Evolutionary conservation across 192 early-diverging fungal genomes (phyloP).

Genomic region (Umbelopsis vinacea): DNA sequence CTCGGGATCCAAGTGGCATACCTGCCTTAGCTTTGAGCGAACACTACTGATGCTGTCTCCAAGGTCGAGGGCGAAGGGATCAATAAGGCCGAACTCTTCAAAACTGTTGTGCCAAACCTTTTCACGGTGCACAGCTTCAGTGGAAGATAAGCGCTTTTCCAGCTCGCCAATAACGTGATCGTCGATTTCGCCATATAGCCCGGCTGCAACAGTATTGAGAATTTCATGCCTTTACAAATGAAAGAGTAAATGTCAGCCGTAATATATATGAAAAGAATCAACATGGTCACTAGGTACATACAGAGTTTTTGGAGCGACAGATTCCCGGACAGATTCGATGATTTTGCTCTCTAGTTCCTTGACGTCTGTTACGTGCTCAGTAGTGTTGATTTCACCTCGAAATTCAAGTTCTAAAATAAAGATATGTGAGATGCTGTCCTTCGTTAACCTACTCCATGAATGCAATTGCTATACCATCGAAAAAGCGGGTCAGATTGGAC

Average conservation of each 20-base stretch:
- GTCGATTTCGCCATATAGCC: background rate
- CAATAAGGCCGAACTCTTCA: background rate
- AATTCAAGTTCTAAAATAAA: background rate
- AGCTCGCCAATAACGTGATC: background rate
- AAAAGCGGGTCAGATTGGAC: background rate
- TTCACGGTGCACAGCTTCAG: background rate
- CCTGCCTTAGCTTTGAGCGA: background rate
- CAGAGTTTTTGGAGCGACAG: background rate
- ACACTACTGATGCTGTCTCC: background rate
- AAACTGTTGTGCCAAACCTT: slow-evolving; percentile 12
- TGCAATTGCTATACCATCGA: background rate
- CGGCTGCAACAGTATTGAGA: background rate
- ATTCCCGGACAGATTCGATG: background rate
- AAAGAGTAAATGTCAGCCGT: background rate
- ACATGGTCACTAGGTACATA: background rate
- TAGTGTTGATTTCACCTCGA: background rate
- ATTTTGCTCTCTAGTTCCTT: background rate
- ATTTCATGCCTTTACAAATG: background rate
- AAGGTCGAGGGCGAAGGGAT: background rate
- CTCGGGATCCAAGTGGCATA: background rate
- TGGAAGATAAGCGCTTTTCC: background rate
- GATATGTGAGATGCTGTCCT: background rate
- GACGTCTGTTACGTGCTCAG: no score
- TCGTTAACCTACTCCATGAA: background rate
- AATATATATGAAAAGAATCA: no score